Percentiles rank a stretch among this genome's conserved stretches.
Evolutionary conservation across 2,329 filamentous ascomycete genomes (phyloP).

Genomic region (Mycocentrospora acerina): DNA sequence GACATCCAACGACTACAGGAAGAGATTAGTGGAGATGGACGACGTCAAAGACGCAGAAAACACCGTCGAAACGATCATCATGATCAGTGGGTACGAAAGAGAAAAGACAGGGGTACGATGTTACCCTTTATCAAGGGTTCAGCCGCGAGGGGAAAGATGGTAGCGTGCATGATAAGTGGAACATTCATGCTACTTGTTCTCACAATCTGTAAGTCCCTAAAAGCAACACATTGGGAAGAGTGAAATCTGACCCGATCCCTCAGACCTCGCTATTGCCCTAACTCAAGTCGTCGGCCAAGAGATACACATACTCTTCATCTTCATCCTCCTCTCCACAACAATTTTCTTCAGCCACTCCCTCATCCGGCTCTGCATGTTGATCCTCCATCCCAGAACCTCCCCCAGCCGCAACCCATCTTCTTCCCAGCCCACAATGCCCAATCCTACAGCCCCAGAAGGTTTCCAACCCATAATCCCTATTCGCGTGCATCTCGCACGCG

Average conservation of each 20-base stretch:
- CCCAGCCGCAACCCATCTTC: conserved; percentile 7
- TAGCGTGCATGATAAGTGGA: conserved; percentile 63
- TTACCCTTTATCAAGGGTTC: conserved; percentile 24
- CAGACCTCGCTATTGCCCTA: conserved; percentile 73
- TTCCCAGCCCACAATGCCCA: conserved; percentile 42
- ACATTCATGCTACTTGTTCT: conserved; percentile 61
- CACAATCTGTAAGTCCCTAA: conserved; percentile 62
- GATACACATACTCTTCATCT: conserved; percentile 77
- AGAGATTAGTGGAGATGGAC: conserved; percentile 42
- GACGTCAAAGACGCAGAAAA: conserved; percentile 38
- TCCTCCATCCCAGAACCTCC: conserved; percentile 49
- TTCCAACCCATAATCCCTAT: conserved; percentile 76
- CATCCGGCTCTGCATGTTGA: conserved; percentile 69
- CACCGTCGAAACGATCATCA: conserved; percentile 30
- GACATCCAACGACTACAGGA: conserved; percentile 53
- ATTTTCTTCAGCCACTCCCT: conserved; percentile 81
- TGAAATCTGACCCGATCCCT: conserved; percentile 2
- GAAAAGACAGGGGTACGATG: conserved; percentile 16
- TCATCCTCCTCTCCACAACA: conserved; percentile 71
- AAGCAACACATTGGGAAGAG: conserved; percentile 1
- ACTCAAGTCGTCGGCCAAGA: conserved; percentile 66
- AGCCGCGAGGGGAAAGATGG: conserved; percentile 34
- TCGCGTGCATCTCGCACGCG: conserved; percentile 70
- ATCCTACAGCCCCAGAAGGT: conserved; percentile 59
- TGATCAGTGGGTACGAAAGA: conserved; percentile 33